Evolutionary conservation across 176 grass and related monocot species (phyloP).

Genomic region (Sorghum bicolor): Sorghum_bicolor_NCBIv3 NC_012870.2:80635001-80635500

Average conservation of each 20-base stretch:
- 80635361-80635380: neutral
- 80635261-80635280: constrained; percentile 23
- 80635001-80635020: neutral
- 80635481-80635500: neutral
- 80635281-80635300: constrained; percentile 1
- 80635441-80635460: neutral
- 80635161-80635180: constrained; percentile 57
- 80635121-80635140: constrained; percentile 65
- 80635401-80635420: neutral
- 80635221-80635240: constrained; percentile 84
- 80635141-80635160: constrained; percentile 66
- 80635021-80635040: constrained; percentile 9
- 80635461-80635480: neutral
- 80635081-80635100: neutral
- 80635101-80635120: neutral
- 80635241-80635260: constrained; percentile 63
- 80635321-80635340: neutral
- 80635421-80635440: neutral
- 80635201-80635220: constrained; percentile 79
- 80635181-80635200: constrained; percentile 81
- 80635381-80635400: neutral
- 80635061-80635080: neutral
- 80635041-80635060: neutral
- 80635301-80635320: neutral
- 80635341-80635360: neutral